Base-by-base conservation (phyloP, 2,329 filamentous ascomycete species). In the Corynespora cassiicola region DNA sequence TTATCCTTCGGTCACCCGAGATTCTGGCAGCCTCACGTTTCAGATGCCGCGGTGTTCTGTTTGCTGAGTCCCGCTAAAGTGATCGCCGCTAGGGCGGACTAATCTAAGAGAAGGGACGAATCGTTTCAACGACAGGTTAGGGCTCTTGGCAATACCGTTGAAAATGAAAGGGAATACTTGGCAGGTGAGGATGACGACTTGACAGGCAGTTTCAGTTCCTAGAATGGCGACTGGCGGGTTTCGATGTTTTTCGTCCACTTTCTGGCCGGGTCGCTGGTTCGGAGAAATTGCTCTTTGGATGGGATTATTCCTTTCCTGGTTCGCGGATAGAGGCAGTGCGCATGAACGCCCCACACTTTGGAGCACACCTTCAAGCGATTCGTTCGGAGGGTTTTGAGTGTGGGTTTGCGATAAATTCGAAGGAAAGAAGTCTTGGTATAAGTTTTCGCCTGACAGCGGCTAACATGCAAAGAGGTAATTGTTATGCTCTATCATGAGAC, bases 51-150 rank as follows among this genome's bases (percentile, higher is more conserved):
- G 17, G 4, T 30, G 28, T 28, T 29, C 24, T 24, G 27, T 35
- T 44, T 39, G 12, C 10, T 6, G 11, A n/a, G n/a, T n/a, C 14
- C 31, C 29, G 26, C 40, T 44, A 44, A 44, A 32, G 15, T 15
- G 40, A 44, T 44, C 40, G 25, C 22, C 36, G 21, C 30, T 19
- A 15, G 31, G 29, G 12, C 12, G 14, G 16, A 18, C 26, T n/a
- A 44, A 44, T 39, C 14, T 44, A 44, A 30, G 26, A 28, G 36
- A 44, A 28, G 40, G 10, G n/a, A 10, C 21, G 16, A 23, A 7
- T 11, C 12, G 40, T 44, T 44, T 44, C 40, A 44, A 35, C 14
- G 7, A 11, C 11, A 23, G 4, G n/a, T 22, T 34, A 35, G 25
- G n/a, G n/a, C 12, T 26, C 40, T 44, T 44, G 40, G 40, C 40